Evolutionary conservation across 2,329 filamentous ascomycete genomes (phyloP), one percentile per base, ranked within the genome.

Genomic region (Neofusicoccum ribis): DNA sequence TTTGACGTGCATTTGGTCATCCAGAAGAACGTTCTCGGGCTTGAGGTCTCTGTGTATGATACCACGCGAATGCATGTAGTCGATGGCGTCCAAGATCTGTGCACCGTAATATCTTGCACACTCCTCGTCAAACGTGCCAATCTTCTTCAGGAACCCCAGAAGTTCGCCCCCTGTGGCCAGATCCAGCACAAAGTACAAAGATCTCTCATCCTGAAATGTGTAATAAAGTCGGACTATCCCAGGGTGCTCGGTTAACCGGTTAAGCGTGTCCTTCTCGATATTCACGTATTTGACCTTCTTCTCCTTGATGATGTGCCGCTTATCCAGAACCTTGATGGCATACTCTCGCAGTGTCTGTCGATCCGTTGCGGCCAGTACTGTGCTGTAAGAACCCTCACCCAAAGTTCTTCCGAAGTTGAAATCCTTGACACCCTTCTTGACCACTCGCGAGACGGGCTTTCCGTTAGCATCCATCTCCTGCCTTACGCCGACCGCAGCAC

Each of bases 251-350:
- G 94, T 98, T 65, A 99, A 83, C 68, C 95, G 89, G 75, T 99
- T 99, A 64, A 99, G 83, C 0, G 95, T 98, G 79, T 99, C 94
- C 81, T 97, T 97, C 79, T 99, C 95, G 72, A 99, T 99, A 79
- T 98, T 99, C 79, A 99, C 95, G 74, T 99, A 99, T 84, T 99
- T 99, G 74, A 99, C 96, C 84, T 99, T 99, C 80, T 97, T 98
- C 81, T 99, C 95, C 79, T 98, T 99, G 83, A 99, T 99, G 74
- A 99, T 99, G 78, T 99, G 95, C 72, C 93, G 88, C 81, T 99
- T 99, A 80, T 99, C 95, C 52, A 99, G 86, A 15, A 99, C 94
- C 78, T 99, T 99, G 80, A 99, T 93, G 31, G 95, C 95, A 74
- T 98, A 98, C 77, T 99, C 94, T 73, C 96, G 96, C 65, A 96